Evolutionary conservation across 805 yeast genomes (phyloP), one percentile per base, ranked within the genome.

Genomic region (Cephaloascus fragrans): DNA sequence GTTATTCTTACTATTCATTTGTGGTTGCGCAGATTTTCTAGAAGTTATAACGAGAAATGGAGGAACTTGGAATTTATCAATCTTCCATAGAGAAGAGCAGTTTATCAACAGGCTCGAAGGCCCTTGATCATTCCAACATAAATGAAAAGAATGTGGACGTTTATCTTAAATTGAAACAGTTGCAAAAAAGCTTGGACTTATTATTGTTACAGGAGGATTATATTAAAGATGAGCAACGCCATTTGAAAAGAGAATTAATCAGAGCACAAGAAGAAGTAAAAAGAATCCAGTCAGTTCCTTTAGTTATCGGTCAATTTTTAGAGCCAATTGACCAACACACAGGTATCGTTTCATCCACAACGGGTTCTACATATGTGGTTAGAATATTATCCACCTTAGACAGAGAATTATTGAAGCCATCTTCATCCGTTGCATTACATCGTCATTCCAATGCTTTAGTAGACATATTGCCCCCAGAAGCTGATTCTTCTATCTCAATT

Each of bases 191-290:
- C 56, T 73, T 85, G 52, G 96, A 90, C 50, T 67, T 93, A 38
- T 65, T 93, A 45, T 64, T 74, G 43, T 69, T 93, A 47, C 98
- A 93, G 62, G 99, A 93, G 59, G 97, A 89, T 43, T 94, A 90
- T 60, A 88, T 93, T 57, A 93, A 94, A 56, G 98, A 93, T 59
- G 99, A 93, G 61, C 97, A 89, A 56, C 93, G 96, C 55, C 96
- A 90, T 63, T 71, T 93, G 59, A 89, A 87, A 54, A 75, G 97
- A 47, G 99, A 93, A 67, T 73, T 93, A 41, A 80, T 89, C 36
- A 80, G 97, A 52, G 98, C 98, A 2, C 97, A 94, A 60, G 98
- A 93, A 61, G 99, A 93, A 64, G 98, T 93, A 35, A 90, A 93
- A 62, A 77, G 96, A 53, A 94, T 93, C 58, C 96, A 93, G 56